Conservation (phyloP, 371 early-diverging fungal species). For the Amoeboaphelidium protococcarum region DNA sequence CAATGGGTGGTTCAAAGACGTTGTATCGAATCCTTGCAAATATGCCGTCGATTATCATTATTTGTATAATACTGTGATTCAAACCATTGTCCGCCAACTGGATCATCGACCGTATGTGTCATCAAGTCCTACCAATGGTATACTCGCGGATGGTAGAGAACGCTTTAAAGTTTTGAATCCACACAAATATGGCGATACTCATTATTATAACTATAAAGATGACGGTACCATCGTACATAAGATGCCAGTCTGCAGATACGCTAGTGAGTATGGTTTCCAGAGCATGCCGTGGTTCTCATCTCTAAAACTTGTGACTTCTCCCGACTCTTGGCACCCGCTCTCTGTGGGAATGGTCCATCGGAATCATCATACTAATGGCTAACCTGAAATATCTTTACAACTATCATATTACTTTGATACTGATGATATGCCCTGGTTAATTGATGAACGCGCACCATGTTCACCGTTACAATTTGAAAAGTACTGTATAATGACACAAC, state of each 20-base stretch:
- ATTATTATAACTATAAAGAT: not conserved
- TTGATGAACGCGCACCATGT: no score
- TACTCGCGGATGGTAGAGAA: not conserved
- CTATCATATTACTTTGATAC: not conserved
- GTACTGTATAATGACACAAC: not conserved
- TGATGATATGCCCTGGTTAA: not conserved
- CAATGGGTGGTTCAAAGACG: not conserved
- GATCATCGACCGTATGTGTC: not conserved
- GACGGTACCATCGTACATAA: not conserved
- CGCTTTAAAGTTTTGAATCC: not conserved
- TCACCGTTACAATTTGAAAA: not conserved
- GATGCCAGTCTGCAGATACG: slow-evolving; percentile 6
- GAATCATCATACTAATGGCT: not conserved
- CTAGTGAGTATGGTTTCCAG: slow-evolving; percentile 13
- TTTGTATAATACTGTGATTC: not conserved
- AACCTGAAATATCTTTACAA: not conserved
- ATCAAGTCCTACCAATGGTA: not conserved
- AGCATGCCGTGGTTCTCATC: not conserved
- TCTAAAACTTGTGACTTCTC: not conserved
- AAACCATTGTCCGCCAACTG: not conserved
- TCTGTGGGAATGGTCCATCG: not conserved
- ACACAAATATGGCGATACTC: not conserved
- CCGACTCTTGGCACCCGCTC: not conserved
- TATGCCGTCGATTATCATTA: not conserved
- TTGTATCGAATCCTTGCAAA: not conserved